phyloP scores from a whole-genome alignment of 1,284 basidiomycete genomes.

The Ustilago hordei region DNA sequence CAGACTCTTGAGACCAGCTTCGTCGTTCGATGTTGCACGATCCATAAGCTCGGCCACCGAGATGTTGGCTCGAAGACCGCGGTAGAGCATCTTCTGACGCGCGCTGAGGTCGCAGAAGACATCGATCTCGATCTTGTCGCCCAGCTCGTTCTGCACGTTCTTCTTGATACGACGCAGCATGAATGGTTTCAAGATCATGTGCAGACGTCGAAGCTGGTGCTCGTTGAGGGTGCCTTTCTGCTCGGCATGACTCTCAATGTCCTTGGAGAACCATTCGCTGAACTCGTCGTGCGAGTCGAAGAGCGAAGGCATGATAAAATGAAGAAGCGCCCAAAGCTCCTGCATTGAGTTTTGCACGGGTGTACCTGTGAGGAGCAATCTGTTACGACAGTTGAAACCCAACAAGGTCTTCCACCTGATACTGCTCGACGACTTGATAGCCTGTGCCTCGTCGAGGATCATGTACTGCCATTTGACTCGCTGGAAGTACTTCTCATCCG shows the following conservation, averaged over 20 bases:
- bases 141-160: constrained; percentile 99
- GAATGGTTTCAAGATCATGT: constrained; percentile 99
- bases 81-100: constrained; percentile 92
- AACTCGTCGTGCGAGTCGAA: constrained; percentile 99
- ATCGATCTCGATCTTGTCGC: constrained; percentile 99
- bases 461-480: constrained; percentile 99
- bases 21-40: constrained; percentile 88
- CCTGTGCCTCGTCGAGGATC: constrained; percentile 99
- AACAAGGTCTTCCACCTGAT: constrained; percentile 97
- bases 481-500: constrained; percentile 98
- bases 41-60: constrained; percentile 94
- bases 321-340: constrained; percentile 98
- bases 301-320: constrained; percentile 99
- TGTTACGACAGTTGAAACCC: constrained; percentile 95
- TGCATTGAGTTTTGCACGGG: constrained; percentile 99
- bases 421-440: constrained; percentile 98
- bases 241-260: constrained; percentile 87
- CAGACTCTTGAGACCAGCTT: constrained; percentile 87
- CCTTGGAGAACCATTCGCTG: constrained; percentile 99
- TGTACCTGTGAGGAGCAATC: constrained; percentile 93
- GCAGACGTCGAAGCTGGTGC: constrained; percentile 91
- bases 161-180: constrained; percentile 98
- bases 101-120: constrained; percentile 94
- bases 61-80: constrained; percentile 88
- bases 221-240: constrained; percentile 91